Percentiles rank a stretch among this genome's conserved stretches.
Evolutionary conservation across 2,329 filamentous ascomycete genomes (phyloP).

Genomic region (Chalara sp.): DNA sequence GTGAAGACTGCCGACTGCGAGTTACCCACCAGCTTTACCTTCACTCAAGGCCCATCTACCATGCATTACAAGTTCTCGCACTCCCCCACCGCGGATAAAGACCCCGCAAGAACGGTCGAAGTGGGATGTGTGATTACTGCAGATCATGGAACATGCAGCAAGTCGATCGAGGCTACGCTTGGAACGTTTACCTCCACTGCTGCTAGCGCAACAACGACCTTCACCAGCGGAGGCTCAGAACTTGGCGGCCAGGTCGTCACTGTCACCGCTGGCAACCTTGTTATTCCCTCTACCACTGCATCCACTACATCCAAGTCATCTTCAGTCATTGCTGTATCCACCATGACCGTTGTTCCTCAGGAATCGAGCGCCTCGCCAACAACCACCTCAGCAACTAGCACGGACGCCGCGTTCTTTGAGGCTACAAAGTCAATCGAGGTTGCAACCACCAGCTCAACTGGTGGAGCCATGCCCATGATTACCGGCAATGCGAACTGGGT

Average conservation of each 20-base stretch:
- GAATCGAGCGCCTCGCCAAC: background rate
- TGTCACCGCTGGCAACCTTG: conserved; percentile 11
- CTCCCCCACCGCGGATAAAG: background rate
- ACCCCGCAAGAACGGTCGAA: conserved; percentile 2
- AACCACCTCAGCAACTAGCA: background rate
- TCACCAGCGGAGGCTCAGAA: conserved; percentile 2
- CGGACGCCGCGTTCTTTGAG: background rate
- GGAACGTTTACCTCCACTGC: background rate
- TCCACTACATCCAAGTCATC: background rate
- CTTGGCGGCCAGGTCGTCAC: conserved; percentile 10
- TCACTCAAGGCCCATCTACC: conserved; percentile 21
- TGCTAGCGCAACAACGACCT: background rate
- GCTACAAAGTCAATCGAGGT: background rate
- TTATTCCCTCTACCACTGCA: background rate
- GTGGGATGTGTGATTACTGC: conserved; percentile 13
- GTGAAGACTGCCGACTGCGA: conserved; percentile 7
- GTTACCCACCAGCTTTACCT: conserved; percentile 14
- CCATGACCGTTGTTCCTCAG: background rate
- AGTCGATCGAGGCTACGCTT: background rate
- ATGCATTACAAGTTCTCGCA: conserved; percentile 5
- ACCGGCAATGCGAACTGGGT: background rate
- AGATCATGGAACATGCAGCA: conserved; percentile 9
- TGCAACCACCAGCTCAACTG: background rate
- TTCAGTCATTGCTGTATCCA: background rate
- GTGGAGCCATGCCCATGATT: background rate